Base-by-base conservation (phyloP, 1,284 basidiomycete genomes). In the Sphagnurus paluster region DNA sequence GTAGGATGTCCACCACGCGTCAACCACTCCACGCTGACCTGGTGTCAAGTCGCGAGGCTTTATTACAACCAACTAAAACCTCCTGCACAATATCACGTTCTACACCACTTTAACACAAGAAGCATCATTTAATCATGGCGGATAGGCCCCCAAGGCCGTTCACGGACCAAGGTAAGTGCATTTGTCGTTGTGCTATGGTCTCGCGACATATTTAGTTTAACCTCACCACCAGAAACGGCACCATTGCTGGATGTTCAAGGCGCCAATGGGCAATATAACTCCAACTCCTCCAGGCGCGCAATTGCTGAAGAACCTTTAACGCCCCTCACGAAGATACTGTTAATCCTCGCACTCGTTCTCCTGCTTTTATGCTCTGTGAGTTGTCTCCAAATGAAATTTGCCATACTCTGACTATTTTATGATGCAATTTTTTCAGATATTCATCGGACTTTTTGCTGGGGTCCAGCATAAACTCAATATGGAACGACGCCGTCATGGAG, bases 361-460 rank as follows among this genome's bases (percentile, higher is more conserved):
- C 76, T 98, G 6, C 74, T 98, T 28, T 73, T 95, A 41, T 82
- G 83, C 51, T 87, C 90, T 16, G 80, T 75, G 49, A 50, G 70
- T 63, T 7, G 2, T 14, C n/a, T n/a, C n/a, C 11, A 29, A 17
- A 11, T 26, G 38, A 34, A 20, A 25, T 23, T 10, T 24, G 16
- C 25, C 28, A 8, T 19, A 37, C 13, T 21, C 10, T 24, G n/a
- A n/a, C n/a, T n/a, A n/a, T 14, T 11, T 21, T 23, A 32, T 38
- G 35, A 38, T 23, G 30, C 11, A 5, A 6, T 24, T 40, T 29
- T 7, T 25, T 13, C 14, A 77, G 75, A 61, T 93, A 17, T 96
- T 97, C 67, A 84, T 95, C 53, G 96, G 96, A 7, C 76, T 99
- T 5, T 98, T 96, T 66, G 88, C 90, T 20, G 93, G 92, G 5